Conservation (phyloP, 345 rosid genomes). For the Moringa oleifera region DNA sequence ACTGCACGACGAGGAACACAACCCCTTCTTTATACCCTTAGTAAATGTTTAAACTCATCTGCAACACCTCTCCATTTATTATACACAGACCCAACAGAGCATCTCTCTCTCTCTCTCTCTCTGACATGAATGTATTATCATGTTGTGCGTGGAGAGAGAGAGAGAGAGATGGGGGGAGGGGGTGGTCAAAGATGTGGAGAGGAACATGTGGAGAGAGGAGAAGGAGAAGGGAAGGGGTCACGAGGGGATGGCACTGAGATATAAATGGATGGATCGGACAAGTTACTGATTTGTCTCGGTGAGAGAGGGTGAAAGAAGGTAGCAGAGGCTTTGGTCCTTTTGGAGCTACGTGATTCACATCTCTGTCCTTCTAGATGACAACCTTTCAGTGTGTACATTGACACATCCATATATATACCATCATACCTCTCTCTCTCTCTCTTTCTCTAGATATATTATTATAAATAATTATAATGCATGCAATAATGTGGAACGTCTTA, state of each 20-base stretch:
- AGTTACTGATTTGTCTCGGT: conserved; percentile 26
- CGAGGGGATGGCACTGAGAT: conserved; percentile 30
- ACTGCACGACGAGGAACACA: conserved; percentile 8
- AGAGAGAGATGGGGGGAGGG: conserved; percentile 1
- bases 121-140: background rate
- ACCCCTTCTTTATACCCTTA: too few relatives aligned
- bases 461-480: conserved; percentile 2
- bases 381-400: background rate
- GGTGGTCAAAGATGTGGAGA: conserved; percentile 12
- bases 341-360: conserved; percentile 16
- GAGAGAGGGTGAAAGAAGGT: too few relatives aligned
- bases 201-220: conserved; percentile 6
- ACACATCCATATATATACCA: background rate
- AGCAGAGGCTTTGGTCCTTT: conserved; percentile 19
- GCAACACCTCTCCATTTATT: too few relatives aligned
- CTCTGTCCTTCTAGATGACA: conserved; percentile 26
- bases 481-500: conserved; percentile 13
- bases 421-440: too few relatives aligned
- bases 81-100: too few relatives aligned
- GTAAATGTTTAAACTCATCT: too few relatives aligned
- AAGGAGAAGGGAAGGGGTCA: conserved; percentile 14
- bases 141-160: background rate
- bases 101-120: background rate
- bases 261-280: conserved; percentile 31
- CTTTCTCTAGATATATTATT: too few relatives aligned